These are phyloP conservation scores for Gamsiella multidivaricata DNA, from an alignment of 192 early-diverging fungal species.

Conservation along the genomic window DNA sequence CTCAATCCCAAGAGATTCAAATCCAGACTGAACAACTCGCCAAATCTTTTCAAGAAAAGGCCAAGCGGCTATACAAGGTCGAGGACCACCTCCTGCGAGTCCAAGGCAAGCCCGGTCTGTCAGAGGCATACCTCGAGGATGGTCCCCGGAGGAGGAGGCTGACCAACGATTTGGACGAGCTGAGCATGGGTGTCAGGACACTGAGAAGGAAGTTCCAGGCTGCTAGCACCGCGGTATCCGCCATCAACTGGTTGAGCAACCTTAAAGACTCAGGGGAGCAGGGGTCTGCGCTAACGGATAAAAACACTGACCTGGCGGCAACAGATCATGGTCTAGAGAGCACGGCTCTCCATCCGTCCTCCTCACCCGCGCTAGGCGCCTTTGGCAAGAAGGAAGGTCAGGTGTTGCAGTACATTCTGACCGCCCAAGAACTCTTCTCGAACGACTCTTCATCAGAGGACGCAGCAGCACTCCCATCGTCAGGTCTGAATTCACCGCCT, in stretches of 20 bases:
- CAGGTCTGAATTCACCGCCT: constrained; percentile 33
- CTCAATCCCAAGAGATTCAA: constrained; percentile 21
- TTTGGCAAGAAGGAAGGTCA: constrained; percentile 9
- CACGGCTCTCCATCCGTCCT: neutral
- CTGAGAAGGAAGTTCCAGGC: constrained; percentile 45
- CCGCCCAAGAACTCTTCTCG: neutral
- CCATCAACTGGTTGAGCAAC: constrained; percentile 28
- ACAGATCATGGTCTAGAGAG: neutral
- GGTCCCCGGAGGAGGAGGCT: constrained; percentile 11
- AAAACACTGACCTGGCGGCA: neutral
- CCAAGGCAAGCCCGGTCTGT: constrained; percentile 47
- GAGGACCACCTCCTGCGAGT: constrained; percentile 40
- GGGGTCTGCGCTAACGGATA: neutral
- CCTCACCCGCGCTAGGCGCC: neutral
- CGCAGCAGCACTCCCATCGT: neutral
- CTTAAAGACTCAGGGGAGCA: constrained; percentile 7
- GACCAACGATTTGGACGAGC: constrained; percentile 45
- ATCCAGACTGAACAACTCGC: constrained; percentile 12
- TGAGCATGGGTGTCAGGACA: constrained; percentile 42
- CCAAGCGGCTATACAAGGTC: constrained; percentile 33
- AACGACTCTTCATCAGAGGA: neutral
- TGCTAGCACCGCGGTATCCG: constrained; percentile 21
- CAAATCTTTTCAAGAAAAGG: constrained; percentile 18
- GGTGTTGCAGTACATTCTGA: constrained; percentile 16
- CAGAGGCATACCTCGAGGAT: constrained; percentile 12